Evolutionary conservation across 179 eudicot genomes (phyloP).

Genomic region (Beta lomatogona): DNA sequence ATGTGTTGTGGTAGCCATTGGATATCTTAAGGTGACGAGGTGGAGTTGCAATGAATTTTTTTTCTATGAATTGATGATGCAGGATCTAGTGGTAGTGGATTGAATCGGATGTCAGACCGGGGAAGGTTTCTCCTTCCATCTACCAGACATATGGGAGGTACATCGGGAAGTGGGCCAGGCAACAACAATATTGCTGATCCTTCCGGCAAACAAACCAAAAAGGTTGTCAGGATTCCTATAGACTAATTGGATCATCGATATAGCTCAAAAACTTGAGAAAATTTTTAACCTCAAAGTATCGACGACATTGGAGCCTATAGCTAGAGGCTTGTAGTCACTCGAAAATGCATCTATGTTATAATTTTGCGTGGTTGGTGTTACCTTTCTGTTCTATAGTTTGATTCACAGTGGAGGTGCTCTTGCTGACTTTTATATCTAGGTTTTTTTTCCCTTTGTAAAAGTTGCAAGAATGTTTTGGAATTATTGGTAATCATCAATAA

Average conservation of each 20-base stretch:
- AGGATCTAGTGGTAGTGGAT: constrained; percentile 37
- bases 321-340: background rate
- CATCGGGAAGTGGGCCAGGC: constrained; percentile 11
- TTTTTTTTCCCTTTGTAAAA: background rate
- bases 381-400: no score
- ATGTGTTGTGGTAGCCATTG: background rate
- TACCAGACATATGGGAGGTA: constrained; percentile 6
- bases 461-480: background rate
- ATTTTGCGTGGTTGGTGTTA: background rate
- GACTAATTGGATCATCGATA: constrained; percentile 23
- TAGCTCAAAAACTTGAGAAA: no score
- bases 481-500: background rate
- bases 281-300: background rate
- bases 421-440: no score
- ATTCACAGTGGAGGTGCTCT: no score
- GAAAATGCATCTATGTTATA: background rate
- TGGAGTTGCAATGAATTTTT: background rate
- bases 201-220: constrained; percentile 38
- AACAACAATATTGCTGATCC: constrained; percentile 15
- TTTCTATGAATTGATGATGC: constrained; percentile 12
- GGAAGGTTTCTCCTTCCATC: constrained; percentile 36
- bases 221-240: constrained; percentile 54
- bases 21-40: background rate
- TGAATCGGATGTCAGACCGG: constrained; percentile 16
- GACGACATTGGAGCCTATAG: background rate